Evolutionary conservation across 331 rosid species (phyloP).

Genomic region (Spiraea crenata): DNA sequence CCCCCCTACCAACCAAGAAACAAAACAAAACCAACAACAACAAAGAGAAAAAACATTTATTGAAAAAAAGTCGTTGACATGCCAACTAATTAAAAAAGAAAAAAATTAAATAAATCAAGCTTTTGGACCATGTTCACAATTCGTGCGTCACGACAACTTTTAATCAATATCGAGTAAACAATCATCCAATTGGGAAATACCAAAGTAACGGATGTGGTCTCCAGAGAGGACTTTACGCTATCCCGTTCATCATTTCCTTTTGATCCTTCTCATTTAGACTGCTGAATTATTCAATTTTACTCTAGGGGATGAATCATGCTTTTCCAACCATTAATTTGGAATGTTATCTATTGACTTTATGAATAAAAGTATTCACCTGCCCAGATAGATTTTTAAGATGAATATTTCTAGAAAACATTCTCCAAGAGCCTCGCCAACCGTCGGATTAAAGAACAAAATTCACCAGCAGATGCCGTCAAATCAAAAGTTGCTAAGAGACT

Average conservation of each 20-base stretch:
- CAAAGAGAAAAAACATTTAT: too few species aligned
- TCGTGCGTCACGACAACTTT: neutral
- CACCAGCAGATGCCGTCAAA: neutral
- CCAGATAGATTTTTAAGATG: neutral
- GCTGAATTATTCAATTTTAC: neutral
- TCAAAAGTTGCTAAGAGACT: neutral
- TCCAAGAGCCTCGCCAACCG: neutral
- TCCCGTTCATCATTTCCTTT: neutral
- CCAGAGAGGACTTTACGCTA: neutral
- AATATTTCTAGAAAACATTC: neutral
- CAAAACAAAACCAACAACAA: too few species aligned
- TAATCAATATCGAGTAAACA: neutral
- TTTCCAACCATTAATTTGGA: neutral
- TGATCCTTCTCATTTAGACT: neutral
- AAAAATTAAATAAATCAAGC: neutral
- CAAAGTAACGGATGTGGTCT: too few species aligned
- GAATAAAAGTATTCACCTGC: neutral
- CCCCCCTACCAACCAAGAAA: too few species aligned
- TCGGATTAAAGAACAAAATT: too few species aligned
- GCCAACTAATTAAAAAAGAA: neutral
- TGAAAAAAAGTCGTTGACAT: too few species aligned
- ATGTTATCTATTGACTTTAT: neutral
- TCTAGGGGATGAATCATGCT: neutral
- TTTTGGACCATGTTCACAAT: neutral
- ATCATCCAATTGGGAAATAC: too few species aligned